Evolutionary conservation across 768 basidiomycete species (phyloP), one percentile per base, ranked within the genome.

Genomic region (Antrodiella citrinella): DNA sequence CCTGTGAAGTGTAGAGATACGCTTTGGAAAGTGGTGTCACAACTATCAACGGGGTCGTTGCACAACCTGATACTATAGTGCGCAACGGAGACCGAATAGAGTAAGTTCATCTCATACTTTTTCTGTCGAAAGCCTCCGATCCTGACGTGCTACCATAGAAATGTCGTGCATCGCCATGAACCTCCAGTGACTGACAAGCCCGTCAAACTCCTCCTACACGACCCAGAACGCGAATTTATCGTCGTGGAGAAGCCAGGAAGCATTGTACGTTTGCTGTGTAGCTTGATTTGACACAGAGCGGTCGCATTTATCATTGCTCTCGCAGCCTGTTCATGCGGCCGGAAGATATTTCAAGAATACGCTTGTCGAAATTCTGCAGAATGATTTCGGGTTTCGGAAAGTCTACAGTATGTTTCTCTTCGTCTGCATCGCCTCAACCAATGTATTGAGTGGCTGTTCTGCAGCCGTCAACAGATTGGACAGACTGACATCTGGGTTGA

Each of bases 241-340:
- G 87, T 97, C 12, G 86, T 99, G 23, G 86, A 97, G 61, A 99
- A 99, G 72, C 95, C 95, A 2, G 95, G 95, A 26, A 89, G 88
- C 63, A 91, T 97, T 62, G 94, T 96, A 65, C 68, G 93, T 80
- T 56, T 62, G 22, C 15, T 54, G 59, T 56, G 42, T 47, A 41
- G n/a, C 42, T 26, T 53, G 30, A 35, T 7, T 7, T 51, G 23
- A 30, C 30, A 35, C 15, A n/a, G n/a, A 35, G 30, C 30, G 7
- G 15, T 7, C 15, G 30, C 7, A 35, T 7, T 35, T 7, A 7
- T 35, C 30, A 35, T 15, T 26, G 43, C 49, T n/a, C 49, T 30
- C 60, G 23, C 61, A 91, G 91, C 91, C 93, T 23, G 87, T 97
- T 2, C 95, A 99, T 64, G 82, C 91, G 1, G 84, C 91, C 0